Base-by-base conservation (phyloP, 2,329 filamentous ascomycete genomes). In the Westerdykella ornata region DNA sequence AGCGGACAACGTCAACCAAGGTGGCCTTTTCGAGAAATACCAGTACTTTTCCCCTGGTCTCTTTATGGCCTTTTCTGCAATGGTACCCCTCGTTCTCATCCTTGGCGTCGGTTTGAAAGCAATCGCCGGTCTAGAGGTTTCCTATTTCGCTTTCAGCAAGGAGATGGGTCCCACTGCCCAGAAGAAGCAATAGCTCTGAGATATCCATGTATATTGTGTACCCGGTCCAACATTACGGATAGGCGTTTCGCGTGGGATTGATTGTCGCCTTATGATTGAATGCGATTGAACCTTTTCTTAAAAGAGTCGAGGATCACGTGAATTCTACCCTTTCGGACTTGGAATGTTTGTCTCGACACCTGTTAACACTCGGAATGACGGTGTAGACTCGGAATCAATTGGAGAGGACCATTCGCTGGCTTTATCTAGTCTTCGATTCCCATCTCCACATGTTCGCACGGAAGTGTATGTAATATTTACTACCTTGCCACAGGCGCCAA, bases 61-160 rank as follows among this genome's bases (percentile, higher is more conserved):
- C 49, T 97, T 96, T 68, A 94, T 94, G 84, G 84, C 80, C 19
- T 70, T 95, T 15, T 62, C 89, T 29, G 81, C 81, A 16, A 70
- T 78, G 3, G 65, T 92, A 14, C 65, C 95, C 30, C 74, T 95
- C 37, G 68, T 94, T 46, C 71, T 78, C 19, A 89, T 97, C 52
- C 72, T 95, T 5, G 82, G 83, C 51, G 82, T 89, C 42, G 92
- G 84, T 12, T 70, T 97, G 41, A 78, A 68, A 45, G 88, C 85
- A 12, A 73, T 97, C 11, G 72, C 78, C 5, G 90, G 87, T 52
- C 74, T 98, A 14, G 76, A 96, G 65, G 87, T 97, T 20, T 85
- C 87, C 1, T 97, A 97, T 65, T 88, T 85, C 48, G 88, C 92
- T 1, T 98, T 97, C 63, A 90, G 94, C 63, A 96, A 95, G 74